These are phyloP conservation scores for Zygoascus flipseniorum DNA, from an alignment of 805 yeast genomes.

Conservation along the genomic window DNA sequence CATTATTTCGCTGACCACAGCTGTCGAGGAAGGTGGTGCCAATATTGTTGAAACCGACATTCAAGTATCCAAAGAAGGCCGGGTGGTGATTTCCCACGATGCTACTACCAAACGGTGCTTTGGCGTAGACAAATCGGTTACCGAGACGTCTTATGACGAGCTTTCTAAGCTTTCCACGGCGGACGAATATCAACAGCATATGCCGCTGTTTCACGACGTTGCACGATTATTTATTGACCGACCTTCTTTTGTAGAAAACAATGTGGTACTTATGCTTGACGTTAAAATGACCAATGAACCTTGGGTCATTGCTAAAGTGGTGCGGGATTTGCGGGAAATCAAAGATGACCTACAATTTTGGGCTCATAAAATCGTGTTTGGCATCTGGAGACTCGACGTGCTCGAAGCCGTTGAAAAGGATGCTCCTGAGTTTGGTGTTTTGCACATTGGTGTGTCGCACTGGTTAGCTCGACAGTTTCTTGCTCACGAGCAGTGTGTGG, in stretches of 20 bases:
- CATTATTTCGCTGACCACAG: constrained; percentile 13
- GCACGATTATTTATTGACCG: constrained; percentile 34
- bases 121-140: constrained; percentile 32
- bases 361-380: constrained; percentile 40
- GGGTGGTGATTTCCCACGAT: constrained; percentile 49
- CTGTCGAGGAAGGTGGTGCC: constrained; percentile 34
- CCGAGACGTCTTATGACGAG: constrained; percentile 29
- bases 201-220: constrained; percentile 37
- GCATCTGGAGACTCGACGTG: constrained; percentile 45
- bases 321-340: constrained; percentile 31
- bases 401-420: constrained; percentile 34
- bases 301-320: constrained; percentile 34
- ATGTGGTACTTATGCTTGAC: constrained; percentile 40
- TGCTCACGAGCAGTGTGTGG: constrained; percentile 44
- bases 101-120: constrained; percentile 42
- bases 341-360: constrained; percentile 36
- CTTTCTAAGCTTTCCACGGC: constrained; percentile 30
- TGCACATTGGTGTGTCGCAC: constrained; percentile 32
- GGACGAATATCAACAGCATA: constrained; percentile 27
- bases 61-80: constrained; percentile 46
- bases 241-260: constrained; percentile 9
- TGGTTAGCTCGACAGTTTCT: constrained; percentile 29
- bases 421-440: constrained; percentile 28
- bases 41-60: constrained; percentile 47
- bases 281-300: constrained; percentile 42